A percentile compares a stretch with the other conserved stretches of the same genome.
phyloP scores from a whole-genome alignment of 1,284 basidiomycete genomes.

The Ustilago esculenta region DNA sequence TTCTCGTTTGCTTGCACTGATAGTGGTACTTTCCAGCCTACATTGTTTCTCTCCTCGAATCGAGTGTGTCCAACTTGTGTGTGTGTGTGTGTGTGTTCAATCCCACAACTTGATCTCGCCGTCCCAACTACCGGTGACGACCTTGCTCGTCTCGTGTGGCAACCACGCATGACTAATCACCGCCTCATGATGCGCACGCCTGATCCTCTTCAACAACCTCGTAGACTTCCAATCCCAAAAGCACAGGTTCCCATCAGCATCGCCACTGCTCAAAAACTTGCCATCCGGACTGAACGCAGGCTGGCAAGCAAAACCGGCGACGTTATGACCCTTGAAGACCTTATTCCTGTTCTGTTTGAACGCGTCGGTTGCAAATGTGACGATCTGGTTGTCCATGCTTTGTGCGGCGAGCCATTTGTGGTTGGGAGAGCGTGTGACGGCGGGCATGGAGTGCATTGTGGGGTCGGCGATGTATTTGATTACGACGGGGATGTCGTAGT shows the following conservation, averaged over 20 bases:
- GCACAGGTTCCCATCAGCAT: conserved; percentile 91
- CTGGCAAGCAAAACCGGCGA: conserved; percentile 95
- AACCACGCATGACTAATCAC: conserved; percentile 98
- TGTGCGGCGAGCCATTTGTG: conserved; percentile 97
- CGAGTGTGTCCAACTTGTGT: too few relatives aligned
- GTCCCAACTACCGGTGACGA: conserved; percentile 96
- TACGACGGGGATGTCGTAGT: conserved; percentile 89
- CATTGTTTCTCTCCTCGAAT: neutral
- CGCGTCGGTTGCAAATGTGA: conserved; percentile 90
- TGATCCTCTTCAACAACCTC: conserved; percentile 86
- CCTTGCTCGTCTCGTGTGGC: conserved; percentile 90
- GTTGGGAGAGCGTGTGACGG: conserved; percentile 91
- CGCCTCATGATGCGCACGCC: conserved; percentile 86
- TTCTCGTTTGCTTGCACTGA: too few relatives aligned
- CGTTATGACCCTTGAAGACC: conserved; percentile 93
- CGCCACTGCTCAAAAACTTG: conserved; percentile 94
- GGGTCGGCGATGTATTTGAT: conserved; percentile 99
- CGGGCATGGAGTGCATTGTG: conserved; percentile 99
- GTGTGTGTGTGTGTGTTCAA: neutral
- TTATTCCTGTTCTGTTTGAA: conserved; percentile 99
- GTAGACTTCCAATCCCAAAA: conserved; percentile 99
- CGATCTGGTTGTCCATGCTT: conserved; percentile 96
- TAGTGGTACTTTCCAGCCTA: neutral
- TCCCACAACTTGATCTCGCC: conserved; percentile 93
- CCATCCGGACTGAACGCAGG: conserved; percentile 97